Percentiles rank a stretch among this genome's conserved stretches.
These are phyloP conservation scores for Ustilago nuda DNA, from an alignment of 1,284 basidiomycete genomes.

Conservation along the genomic window DNA sequence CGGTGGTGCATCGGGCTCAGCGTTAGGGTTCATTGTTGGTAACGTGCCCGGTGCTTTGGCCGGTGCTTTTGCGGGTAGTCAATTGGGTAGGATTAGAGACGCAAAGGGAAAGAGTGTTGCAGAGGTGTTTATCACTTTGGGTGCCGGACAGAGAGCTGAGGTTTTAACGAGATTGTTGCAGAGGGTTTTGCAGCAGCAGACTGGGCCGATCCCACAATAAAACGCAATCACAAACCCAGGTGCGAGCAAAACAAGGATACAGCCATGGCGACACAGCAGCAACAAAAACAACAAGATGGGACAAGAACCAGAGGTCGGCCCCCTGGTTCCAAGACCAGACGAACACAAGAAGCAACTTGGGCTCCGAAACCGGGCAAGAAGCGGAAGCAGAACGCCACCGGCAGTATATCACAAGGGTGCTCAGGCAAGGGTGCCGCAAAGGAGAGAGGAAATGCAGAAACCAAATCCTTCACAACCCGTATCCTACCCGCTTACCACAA, in stretches of 20 bases:
- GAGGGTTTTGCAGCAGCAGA: slow-evolving; percentile 77
- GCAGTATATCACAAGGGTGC: neutral
- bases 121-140: slow-evolving; percentile 84
- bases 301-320: slow-evolving; percentile 5
- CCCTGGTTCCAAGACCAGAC: slow-evolving; percentile 2
- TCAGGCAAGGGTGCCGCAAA: neutral
- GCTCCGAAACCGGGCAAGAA: neutral
- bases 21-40: slow-evolving; percentile 64
- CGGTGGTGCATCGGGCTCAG: slow-evolving; percentile 59
- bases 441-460: slow-evolving; percentile 8
- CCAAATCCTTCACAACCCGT: neutral
- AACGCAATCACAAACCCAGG: too few relatives aligned
- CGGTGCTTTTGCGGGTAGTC: slow-evolving; percentile 63
- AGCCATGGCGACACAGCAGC: neutral
- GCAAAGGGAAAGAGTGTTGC: slow-evolving; percentile 67
- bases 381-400: neutral
- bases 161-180: slow-evolving; percentile 84
- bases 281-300: neutral
- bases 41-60: slow-evolving; percentile 61
- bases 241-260: too few relatives aligned
- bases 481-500: slow-evolving; percentile 22
- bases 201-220: slow-evolving; percentile 35
- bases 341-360: neutral
- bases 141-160: slow-evolving; percentile 83
- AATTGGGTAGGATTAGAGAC: slow-evolving; percentile 66